Conservation (phyloP, 176 grass and related monocot species). For the Paspalum notatum region DNA sequence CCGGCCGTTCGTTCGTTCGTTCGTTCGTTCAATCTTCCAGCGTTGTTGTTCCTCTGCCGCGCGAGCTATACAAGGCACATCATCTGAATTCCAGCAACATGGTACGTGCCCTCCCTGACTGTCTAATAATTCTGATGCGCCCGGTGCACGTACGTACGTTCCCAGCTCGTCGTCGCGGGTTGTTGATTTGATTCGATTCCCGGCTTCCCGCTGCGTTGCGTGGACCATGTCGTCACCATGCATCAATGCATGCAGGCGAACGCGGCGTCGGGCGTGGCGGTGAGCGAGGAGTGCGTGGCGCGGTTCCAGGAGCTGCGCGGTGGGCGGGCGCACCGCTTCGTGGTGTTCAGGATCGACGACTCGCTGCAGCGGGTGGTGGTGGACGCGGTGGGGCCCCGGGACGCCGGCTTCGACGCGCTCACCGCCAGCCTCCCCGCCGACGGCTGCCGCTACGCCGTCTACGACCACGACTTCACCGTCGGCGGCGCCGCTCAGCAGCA, state of each 20-base stretch:
- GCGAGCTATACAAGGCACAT: no score
- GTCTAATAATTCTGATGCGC: no score
- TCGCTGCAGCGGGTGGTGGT: constrained; percentile 49
- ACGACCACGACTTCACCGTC: constrained; percentile 67
- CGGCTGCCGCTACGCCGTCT: constrained; percentile 66
- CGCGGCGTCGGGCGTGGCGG: constrained; percentile 39
- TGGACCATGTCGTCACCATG: no score
- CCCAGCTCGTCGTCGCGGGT: no score
- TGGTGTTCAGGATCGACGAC: constrained; percentile 68
- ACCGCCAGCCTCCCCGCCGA: constrained; percentile 50
- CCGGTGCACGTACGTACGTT: no score
- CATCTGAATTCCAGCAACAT: no score
- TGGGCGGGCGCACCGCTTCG: constrained; percentile 49
- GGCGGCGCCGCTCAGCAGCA: constrained; percentile 28
- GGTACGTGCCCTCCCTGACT: no score
- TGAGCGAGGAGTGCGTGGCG: constrained; percentile 54
- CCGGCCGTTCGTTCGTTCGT: no score
- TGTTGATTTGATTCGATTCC: no score
- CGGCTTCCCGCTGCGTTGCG: no score
- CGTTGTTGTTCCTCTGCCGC: no score
- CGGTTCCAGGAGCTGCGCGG: constrained; percentile 57
- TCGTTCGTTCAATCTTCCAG: no score
- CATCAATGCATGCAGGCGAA: constrained; percentile 16
- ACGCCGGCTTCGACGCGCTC: constrained; percentile 44
- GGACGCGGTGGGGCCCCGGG: constrained; percentile 48